Conservation (phyloP, 129 eudicot species). For the Artemisia annua region DNA sequence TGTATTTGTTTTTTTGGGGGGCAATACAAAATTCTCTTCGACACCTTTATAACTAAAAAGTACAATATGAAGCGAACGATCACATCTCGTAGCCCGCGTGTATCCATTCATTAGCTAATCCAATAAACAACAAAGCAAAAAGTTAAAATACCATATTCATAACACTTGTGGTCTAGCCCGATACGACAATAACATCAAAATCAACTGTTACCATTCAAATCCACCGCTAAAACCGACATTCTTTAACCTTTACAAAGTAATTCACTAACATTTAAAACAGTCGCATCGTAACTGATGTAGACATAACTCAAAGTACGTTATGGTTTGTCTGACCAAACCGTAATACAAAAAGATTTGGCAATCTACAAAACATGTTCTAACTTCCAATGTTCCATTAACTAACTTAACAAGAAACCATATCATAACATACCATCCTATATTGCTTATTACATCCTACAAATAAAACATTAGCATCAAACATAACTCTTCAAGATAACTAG, state of each 20-base stretch:
- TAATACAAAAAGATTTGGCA: background rate
- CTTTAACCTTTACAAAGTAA: background rate
- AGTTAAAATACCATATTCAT: background rate
- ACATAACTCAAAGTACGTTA: background rate
- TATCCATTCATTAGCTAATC: background rate
- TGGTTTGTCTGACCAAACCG: background rate
- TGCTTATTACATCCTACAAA: slow-evolving; percentile 8
- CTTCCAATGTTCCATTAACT: background rate
- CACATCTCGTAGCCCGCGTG: background rate
- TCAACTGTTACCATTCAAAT: slow-evolving; percentile 2
- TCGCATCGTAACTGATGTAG: slow-evolving; percentile 11
- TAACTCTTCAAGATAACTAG: background rate
- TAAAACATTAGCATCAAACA: background rate
- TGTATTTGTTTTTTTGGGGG: background rate
- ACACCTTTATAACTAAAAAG: background rate
- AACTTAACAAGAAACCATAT: background rate
- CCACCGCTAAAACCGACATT: background rate
- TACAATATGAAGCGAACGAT: background rate
- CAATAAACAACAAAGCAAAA: background rate
- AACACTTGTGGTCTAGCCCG: background rate
- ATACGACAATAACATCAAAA: slow-evolving; percentile 23
- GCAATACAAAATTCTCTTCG: background rate
- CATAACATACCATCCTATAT: background rate
- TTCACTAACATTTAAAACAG: slow-evolving; percentile 6
- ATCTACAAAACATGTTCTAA: slow-evolving; percentile 2